phyloP scores from a whole-genome alignment of 148 eudicot genomes.

The Spergularia marina region DNA sequence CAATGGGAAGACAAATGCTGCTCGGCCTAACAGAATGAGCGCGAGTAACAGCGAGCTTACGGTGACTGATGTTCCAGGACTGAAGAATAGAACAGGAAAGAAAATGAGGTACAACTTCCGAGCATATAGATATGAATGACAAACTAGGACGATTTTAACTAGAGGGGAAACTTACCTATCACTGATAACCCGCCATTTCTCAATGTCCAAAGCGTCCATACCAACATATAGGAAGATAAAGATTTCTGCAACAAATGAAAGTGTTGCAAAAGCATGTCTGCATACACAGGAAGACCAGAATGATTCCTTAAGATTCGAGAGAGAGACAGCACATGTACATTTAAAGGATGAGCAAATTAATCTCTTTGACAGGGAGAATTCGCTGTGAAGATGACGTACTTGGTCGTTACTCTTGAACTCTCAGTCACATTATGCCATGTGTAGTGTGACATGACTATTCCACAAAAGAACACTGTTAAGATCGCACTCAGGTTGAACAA shows the following conservation, averaged over 20 bases:
- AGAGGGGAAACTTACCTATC: constrained; percentile 42
- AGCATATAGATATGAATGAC: too few relatives aligned
- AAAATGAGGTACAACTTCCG: too few relatives aligned
- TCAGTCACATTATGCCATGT: constrained; percentile 89
- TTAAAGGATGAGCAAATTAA: background rate
- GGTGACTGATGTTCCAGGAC: constrained; percentile 72
- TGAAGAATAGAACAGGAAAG: constrained; percentile 29
- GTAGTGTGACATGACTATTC: constrained; percentile 92
- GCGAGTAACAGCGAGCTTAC: constrained; percentile 66
- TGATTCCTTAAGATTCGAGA: too few relatives aligned
- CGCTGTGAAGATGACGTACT: constrained; percentile 32
- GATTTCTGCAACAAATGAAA: constrained; percentile 76
- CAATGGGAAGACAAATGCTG: constrained; percentile 80
- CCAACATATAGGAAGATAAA: constrained; percentile 87
- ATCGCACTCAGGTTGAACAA: constrained; percentile 72
- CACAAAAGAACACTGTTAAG: constrained; percentile 86
- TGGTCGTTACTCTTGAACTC: constrained; percentile 79
- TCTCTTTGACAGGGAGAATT: background rate
- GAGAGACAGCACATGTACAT: background rate
- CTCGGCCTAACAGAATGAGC: constrained; percentile 79
- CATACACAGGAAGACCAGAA: background rate
- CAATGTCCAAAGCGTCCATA: constrained; percentile 91
- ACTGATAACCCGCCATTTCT: constrained; percentile 71
- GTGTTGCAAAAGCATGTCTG: constrained; percentile 92
- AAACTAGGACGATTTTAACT: background rate